These are phyloP conservation scores for Boletus barrowsii DNA, from an alignment of 768 basidiomycete genomes.

Conservation along the genomic window DNA sequence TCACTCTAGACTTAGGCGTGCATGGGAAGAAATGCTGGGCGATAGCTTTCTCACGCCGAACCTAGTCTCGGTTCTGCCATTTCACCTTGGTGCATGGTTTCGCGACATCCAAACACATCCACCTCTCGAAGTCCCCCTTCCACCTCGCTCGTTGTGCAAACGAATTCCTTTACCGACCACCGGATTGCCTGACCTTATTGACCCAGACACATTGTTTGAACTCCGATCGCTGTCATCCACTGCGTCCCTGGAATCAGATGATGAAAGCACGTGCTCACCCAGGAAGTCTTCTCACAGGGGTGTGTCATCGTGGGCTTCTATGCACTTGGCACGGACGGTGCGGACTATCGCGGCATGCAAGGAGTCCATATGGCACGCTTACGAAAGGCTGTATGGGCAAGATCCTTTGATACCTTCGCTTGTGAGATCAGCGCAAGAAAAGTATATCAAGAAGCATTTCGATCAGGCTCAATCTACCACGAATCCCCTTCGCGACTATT, in stretches of 20 bases:
- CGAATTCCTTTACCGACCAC: constrained; percentile 13
- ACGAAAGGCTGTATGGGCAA: constrained; percentile 44
- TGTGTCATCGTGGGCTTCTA: constrained; percentile 47
- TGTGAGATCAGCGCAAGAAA: constrained; percentile 35
- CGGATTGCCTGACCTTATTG: constrained; percentile 23
- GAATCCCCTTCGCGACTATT: constrained; percentile 50
- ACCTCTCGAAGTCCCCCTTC: constrained; percentile 51
- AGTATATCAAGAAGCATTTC: constrained; percentile 24
- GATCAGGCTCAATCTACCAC: constrained; percentile 18
- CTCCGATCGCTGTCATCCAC: constrained; percentile 27
- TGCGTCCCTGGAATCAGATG: constrained; percentile 25
- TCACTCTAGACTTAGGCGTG: constrained; percentile 55
- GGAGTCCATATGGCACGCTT: constrained; percentile 66
- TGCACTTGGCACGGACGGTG: constrained; percentile 65
- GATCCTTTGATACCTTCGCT: constrained; percentile 38
- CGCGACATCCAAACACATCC: constrained; percentile 48
- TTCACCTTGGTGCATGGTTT: constrained; percentile 62
- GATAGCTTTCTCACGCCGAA: constrained; percentile 53
- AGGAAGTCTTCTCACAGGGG: constrained; percentile 25
- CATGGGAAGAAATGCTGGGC: constrained; percentile 68
- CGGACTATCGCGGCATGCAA: constrained; percentile 60
- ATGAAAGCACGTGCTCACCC: constrained; percentile 17
- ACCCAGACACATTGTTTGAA: constrained; percentile 31
- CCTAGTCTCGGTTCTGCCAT: constrained; percentile 58
- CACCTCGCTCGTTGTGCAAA: constrained; percentile 43